These are phyloP conservation scores for Ophiocordyceps robertsii DNA, from an alignment of 2,329 filamentous ascomycete species.

Conservation along the genomic window DNA sequence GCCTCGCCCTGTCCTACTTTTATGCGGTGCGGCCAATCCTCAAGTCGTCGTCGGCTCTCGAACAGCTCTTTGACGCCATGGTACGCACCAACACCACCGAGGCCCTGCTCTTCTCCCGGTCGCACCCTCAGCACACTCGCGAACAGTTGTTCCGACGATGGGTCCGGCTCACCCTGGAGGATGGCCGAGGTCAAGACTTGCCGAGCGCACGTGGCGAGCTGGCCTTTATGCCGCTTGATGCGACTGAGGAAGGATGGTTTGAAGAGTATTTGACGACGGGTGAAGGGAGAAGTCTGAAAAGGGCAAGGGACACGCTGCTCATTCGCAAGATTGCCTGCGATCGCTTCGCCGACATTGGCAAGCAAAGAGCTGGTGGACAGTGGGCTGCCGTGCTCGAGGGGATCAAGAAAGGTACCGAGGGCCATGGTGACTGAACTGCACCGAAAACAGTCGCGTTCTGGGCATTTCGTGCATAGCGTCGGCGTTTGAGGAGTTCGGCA, in stretches of 20 bases:
- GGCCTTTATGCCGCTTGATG: slow-evolving; percentile 57
- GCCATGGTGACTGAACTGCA: slow-evolving; percentile 13
- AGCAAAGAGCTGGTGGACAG: slow-evolving; percentile 27
- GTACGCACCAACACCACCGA: slow-evolving; percentile 55
- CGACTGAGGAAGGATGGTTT: slow-evolving; percentile 61
- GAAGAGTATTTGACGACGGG: slow-evolving; percentile 53
- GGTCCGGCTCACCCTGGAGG: slow-evolving; percentile 42
- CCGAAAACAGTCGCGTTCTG: not conserved
- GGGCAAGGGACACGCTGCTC: slow-evolving; percentile 59
- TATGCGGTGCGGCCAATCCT: slow-evolving; percentile 62
- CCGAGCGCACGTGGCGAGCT: slow-evolving; percentile 53
- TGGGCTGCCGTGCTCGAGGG: slow-evolving; percentile 39
- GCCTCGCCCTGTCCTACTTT: slow-evolving; percentile 64
- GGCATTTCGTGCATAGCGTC: not conserved
- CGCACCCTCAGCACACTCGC: slow-evolving; percentile 47
- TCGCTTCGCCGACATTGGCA: slow-evolving; percentile 33
- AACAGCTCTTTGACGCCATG: slow-evolving; percentile 57
- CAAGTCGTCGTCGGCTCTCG: slow-evolving; percentile 46
- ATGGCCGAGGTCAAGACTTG: slow-evolving; percentile 20
- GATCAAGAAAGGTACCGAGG: slow-evolving; percentile 30
- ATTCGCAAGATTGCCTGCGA: slow-evolving; percentile 61
- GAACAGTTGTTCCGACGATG: slow-evolving; percentile 54
- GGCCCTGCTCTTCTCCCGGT: slow-evolving; percentile 60
- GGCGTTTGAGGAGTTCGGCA: slow-evolving; percentile 1
- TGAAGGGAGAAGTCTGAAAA: slow-evolving; percentile 48